These are phyloP conservation scores for Apostasia ramifera DNA, from an alignment of 106 monocot species.

Conservation along the genomic window DNA sequence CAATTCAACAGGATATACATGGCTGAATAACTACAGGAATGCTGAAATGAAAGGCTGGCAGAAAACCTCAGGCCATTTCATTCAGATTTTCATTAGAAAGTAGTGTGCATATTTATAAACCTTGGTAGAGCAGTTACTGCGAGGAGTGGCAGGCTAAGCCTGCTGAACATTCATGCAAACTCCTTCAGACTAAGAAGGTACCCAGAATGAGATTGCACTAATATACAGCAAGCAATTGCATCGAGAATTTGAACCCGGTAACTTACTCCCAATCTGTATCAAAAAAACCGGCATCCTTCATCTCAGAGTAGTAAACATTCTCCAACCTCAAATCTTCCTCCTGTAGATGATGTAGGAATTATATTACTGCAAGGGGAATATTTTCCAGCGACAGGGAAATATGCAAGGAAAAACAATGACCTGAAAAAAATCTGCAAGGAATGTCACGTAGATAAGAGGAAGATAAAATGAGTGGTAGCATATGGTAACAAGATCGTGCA, in stretches of 20 bases:
- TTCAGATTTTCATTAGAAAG: neutral
- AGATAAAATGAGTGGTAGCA: constrained; percentile 94
- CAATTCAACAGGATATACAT: neutral
- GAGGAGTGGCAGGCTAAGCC: neutral
- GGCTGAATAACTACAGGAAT: neutral
- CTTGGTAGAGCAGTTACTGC: neutral
- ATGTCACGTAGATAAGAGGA: constrained; percentile 79
- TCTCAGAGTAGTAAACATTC: constrained; percentile 94
- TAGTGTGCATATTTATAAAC: neutral
- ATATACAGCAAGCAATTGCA: neutral
- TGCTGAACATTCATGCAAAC: neutral
- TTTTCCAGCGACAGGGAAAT: neutral
- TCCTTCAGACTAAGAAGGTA: too few species aligned
- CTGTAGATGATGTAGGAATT: constrained; percentile 19
- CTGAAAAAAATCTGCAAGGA: constrained; percentile 94
- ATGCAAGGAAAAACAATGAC: constrained; percentile 21
- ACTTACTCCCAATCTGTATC: constrained; percentile 89
- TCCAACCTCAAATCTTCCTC: constrained; percentile 88
- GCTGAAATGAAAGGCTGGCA: neutral
- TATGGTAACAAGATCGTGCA: constrained; percentile 56
- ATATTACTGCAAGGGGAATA: neutral
- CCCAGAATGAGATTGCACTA: neutral
- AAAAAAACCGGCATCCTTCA: constrained; percentile 99
- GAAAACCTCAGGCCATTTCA: neutral
- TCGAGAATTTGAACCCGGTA: neutral